Base-by-base conservation (phyloP, 2,329 filamentous ascomycete species). In the Verticillium dahliae region DNA sequence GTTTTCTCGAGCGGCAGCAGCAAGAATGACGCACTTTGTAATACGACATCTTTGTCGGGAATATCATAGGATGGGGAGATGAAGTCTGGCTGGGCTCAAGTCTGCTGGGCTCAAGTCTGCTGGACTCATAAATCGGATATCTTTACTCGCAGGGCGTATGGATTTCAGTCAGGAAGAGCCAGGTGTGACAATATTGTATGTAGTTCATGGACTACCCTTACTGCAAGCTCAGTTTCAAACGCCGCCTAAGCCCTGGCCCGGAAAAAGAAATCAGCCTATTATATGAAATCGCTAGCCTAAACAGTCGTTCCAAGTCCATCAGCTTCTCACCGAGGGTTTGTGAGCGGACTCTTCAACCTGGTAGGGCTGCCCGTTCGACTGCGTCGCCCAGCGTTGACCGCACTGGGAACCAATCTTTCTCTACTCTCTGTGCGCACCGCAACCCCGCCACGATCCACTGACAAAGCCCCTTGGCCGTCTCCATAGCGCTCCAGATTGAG, bases 391-490 rank as follows among this genome's bases (percentile, higher is more conserved):
- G 82, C 82, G 58, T 78, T 82, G 63, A 85, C 72, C 75, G 83
- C 80, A 9, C 78, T 82, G 14, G 85, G 82, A 15, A 83, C 80
- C 41, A 97, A 75, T 62, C 91, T 82, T 71, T 98, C 95, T 60
- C 92, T 82, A 71, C 92, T 96, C 71, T 97, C 94, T 0, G 91
- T 96, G 67, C 94, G 81, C 2, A 92, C 85, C 60, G 91, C 87
- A 65, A 97, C 73, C 1, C 93, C 93, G 56, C 85, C 87, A 45
- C 92, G 78, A 66, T 88, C 85, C 69, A 88, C 80, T 5, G 80
- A 80, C 60, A 77, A 80, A 15, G 69, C 67, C 13, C 68, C 61
- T 69, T 72, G 64, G 22, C 58, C 58, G 41, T 80, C 78, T 41
- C 87, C 85, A 56, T 83, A 82, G 39, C 78, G 78, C 6, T 79